phyloP scores from a whole-genome alignment of 176 grass and related monocot species.

The Triticum urartu region DNA sequence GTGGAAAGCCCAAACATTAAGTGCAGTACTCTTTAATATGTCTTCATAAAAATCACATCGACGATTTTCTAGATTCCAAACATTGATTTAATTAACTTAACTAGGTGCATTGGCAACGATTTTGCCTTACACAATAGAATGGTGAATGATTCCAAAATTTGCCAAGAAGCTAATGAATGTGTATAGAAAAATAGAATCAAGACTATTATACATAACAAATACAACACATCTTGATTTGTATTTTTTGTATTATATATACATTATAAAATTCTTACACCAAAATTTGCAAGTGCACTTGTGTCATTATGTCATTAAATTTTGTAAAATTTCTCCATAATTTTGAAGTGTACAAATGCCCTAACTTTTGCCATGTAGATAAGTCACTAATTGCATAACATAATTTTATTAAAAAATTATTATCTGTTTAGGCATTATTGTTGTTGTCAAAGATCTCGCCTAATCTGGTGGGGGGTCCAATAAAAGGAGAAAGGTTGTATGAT shows the following conservation, averaged over 20 bases:
- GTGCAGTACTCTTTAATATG: background rate
- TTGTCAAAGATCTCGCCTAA: constrained; percentile 13
- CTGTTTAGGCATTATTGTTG: constrained; percentile 24
- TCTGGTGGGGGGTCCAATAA: constrained; percentile 27
- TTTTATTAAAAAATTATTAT: background rate
- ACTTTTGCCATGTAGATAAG: background rate
- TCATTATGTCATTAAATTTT: background rate
- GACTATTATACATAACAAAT: background rate
- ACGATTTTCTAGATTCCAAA: background rate
- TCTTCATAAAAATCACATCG: no score
- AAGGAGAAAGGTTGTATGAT: constrained; percentile 20
- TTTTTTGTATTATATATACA: background rate
- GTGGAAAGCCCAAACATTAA: background rate
- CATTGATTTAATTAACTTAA: background rate
- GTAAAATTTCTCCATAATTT: background rate
- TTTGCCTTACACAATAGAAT: background rate
- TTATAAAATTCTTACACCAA: background rate
- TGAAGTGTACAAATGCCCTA: no score
- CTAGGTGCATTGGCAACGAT: no score
- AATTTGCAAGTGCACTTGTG: background rate
- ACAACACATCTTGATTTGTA: background rate
- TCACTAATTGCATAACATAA: background rate
- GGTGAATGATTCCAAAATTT: background rate
- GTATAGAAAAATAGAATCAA: background rate
- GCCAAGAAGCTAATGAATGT: background rate